Percentiles rank a stretch among this genome's conserved stretches.
phyloP scores from a whole-genome alignment of 169 alveolate genomes.

The Eimeria praecox region DNA sequence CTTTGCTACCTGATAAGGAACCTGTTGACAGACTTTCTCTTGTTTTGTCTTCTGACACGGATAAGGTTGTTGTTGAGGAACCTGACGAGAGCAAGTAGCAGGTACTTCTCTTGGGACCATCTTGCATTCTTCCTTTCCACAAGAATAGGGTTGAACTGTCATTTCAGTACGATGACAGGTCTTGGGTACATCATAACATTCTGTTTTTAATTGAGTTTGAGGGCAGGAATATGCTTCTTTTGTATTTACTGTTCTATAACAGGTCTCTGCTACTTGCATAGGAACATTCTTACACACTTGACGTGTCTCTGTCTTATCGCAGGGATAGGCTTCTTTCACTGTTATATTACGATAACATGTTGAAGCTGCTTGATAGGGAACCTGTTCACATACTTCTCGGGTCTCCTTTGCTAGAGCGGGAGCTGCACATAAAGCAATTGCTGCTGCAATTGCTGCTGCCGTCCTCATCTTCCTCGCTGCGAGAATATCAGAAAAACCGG shows the following conservation, averaged over 20 bases:
- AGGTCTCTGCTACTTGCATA: conserved; percentile 66
- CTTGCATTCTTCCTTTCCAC: conserved; percentile 71
- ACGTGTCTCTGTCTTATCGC: conserved; percentile 22
- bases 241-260: background rate
- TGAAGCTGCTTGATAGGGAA: conserved; percentile 51
- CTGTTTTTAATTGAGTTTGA: conserved; percentile 36
- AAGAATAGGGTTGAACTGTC: conserved; percentile 28
- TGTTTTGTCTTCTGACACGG: conserved; percentile 66
- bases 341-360: conserved; percentile 58
- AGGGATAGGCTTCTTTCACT: conserved; percentile 44
- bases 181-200: conserved; percentile 70
- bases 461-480: background rate
- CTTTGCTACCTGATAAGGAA: conserved; percentile 53
- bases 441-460: conserved; percentile 48
- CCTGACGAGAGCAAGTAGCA: conserved; percentile 43
- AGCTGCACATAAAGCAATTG: conserved; percentile 1
- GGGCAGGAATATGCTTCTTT: conserved; percentile 62
- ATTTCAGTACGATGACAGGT: conserved; percentile 60
- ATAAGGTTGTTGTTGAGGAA: conserved; percentile 64
- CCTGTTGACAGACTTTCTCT: conserved; percentile 65
- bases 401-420: conserved; percentile 53
- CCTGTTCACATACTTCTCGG: conserved; percentile 50
- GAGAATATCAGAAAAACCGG: too few relatives aligned
- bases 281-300: conserved; percentile 48
- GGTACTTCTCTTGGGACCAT: conserved; percentile 68